Evolutionary conservation across 768 basidiomycete species (phyloP).

Genomic region (Termitomyces sp.): DNA sequence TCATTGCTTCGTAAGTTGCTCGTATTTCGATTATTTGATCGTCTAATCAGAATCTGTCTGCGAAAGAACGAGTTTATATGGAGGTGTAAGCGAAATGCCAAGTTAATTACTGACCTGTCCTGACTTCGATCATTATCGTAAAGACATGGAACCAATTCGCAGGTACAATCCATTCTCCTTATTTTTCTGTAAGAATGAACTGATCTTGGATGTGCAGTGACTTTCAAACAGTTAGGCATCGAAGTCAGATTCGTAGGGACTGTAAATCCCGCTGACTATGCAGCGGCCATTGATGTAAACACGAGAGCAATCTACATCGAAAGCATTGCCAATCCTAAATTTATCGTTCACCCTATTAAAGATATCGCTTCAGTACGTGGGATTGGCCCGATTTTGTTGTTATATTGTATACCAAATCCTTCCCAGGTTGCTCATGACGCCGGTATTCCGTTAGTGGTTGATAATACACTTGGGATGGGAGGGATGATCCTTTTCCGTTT

Average conservation of each 20-base stretch:
- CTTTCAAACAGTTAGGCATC: too few relatives aligned
- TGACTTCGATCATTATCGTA: not conserved
- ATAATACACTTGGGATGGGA: constrained; percentile 74
- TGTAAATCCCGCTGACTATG: not conserved
- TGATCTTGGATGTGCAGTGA: not conserved
- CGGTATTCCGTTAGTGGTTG: constrained; percentile 72
- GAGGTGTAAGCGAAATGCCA: constrained; percentile 29
- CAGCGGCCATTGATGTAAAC: too few relatives aligned
- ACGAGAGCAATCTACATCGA: too few relatives aligned
- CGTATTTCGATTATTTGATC: too few relatives aligned
- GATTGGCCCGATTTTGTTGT: too few relatives aligned
- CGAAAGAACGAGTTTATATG: too few relatives aligned
- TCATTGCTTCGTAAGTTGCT: too few relatives aligned
- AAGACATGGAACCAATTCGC: constrained; percentile 73
- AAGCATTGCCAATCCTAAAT: too few relatives aligned
- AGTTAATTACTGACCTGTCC: not conserved
- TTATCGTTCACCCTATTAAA: too few relatives aligned
- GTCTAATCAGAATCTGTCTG: too few relatives aligned
- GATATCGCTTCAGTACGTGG: too few relatives aligned
- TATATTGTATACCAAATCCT: too few relatives aligned
- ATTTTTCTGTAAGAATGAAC: not conserved
- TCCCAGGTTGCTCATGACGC: constrained; percentile 61
- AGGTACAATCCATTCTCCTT: constrained; percentile 2
- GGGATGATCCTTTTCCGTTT: constrained; percentile 14
- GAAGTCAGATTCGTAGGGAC: not conserved